Percentiles rank a stretch among this genome's conserved stretches.
Conservation (phyloP, 805 yeast species). For the Starmerella sirachaensis region DNA sequence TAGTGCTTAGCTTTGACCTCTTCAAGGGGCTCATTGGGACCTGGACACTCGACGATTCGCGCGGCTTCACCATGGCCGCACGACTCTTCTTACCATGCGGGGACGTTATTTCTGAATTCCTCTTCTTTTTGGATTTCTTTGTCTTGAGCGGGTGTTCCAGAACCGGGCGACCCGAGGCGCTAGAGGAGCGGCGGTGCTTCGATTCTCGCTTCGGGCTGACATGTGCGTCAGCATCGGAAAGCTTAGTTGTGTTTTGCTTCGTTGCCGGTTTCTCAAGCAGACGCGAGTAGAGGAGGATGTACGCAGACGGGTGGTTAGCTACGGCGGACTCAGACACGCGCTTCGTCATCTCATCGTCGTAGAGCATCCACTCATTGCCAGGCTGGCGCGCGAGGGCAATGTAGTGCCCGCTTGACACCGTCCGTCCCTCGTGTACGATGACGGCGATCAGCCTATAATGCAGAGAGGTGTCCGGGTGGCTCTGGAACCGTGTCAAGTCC, state of each 20-base stretch:
- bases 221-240: too few species aligned
- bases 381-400: slow-evolving; percentile 86
- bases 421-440: slow-evolving; percentile 88
- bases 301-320: slow-evolving; percentile 75
- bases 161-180: too few species aligned
- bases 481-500: slow-evolving; percentile 50
- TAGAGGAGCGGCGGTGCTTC: too few species aligned
- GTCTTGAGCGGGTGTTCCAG: too few species aligned
- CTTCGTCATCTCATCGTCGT: slow-evolving; percentile 85
- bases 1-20: slow-evolving; percentile 1
- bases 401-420: slow-evolving; percentile 87
- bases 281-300: slow-evolving; percentile 75
- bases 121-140: too few species aligned
- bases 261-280: slow-evolving; percentile 9
- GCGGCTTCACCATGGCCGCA: too few species aligned
- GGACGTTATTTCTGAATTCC: too few species aligned
- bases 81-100: too few species aligned
- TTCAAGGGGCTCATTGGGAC: too few species aligned
- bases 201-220: too few species aligned
- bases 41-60: too few species aligned
- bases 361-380: slow-evolving; percentile 82
- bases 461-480: slow-evolving; percentile 31
- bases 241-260: too few species aligned
- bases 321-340: slow-evolving; percentile 60
- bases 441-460: slow-evolving; percentile 68